Evolutionary conservation across 1,139 yeast genomes (phyloP).

Genomic region (Geotrichum aggregatum): DNA sequence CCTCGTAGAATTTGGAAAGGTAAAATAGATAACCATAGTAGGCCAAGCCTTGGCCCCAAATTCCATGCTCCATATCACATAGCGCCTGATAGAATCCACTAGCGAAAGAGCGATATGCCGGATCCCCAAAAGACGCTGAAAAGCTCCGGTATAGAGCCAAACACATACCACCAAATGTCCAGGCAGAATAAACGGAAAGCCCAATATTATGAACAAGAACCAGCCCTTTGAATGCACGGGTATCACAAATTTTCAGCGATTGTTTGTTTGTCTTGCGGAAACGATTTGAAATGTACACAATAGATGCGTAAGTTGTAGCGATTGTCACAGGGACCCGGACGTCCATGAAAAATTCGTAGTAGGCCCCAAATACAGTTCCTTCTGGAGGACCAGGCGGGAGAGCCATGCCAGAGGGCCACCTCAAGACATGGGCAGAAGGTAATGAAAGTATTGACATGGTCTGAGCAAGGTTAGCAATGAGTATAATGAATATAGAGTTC

Average conservation of each 20-base stretch:
- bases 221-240: slow-evolving; percentile 48
- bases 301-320: slow-evolving; percentile 56
- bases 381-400: slow-evolving; percentile 33
- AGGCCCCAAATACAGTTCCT: slow-evolving; percentile 28
- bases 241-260: slow-evolving; percentile 51
- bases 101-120: slow-evolving; percentile 11
- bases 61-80: slow-evolving; percentile 59
- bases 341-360: slow-evolving; percentile 41
- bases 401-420: slow-evolving; percentile 32
- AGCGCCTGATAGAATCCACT: slow-evolving; percentile 52
- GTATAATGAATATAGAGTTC: no score
- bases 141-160: slow-evolving; percentile 27
- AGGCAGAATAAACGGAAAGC: slow-evolving; percentile 61
- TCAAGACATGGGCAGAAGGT: slow-evolving; percentile 32
- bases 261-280: slow-evolving; percentile 47
- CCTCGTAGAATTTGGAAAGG: slow-evolving; percentile 69
- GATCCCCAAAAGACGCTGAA: slow-evolving; percentile 23
- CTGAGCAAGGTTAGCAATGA: no score
- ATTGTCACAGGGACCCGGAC: slow-evolving; percentile 52
- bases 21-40: slow-evolving; percentile 66
- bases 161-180: slow-evolving; percentile 69
- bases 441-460: slow-evolving; percentile 24
- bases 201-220: slow-evolving; percentile 61
- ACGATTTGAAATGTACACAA: slow-evolving; percentile 56
- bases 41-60: slow-evolving; percentile 56